phyloP scores from a whole-genome alignment of 108 stramenopile genomes.

The Fragilaria radians region DNA sequence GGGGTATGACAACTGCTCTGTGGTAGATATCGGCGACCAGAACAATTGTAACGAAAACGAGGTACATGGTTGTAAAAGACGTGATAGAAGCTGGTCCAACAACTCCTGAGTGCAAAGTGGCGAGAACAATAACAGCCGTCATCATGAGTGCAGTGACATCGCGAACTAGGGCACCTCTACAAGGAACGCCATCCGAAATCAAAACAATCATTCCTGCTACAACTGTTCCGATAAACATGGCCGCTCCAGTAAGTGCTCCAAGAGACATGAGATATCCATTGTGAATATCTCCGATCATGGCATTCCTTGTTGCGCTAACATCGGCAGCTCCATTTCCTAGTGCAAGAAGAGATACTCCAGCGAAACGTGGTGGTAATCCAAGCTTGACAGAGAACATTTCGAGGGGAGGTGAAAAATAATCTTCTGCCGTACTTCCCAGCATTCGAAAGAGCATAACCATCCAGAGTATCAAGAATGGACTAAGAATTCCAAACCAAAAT shows the following conservation, averaged over 20 bases:
- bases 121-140: constrained; percentile 56
- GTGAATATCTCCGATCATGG: constrained; percentile 53
- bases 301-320: constrained; percentile 86
- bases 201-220: constrained; percentile 78
- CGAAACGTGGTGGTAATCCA: constrained; percentile 90
- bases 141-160: constrained; percentile 66
- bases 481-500: constrained; percentile 37
- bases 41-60: constrained; percentile 64
- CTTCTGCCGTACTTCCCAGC: constrained; percentile 91
- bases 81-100: constrained; percentile 51
- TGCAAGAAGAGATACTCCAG: constrained; percentile 93
- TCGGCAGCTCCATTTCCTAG: constrained; percentile 98
- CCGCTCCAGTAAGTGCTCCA: constrained; percentile 92
- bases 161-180: constrained; percentile 80
- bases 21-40: constrained; percentile 84
- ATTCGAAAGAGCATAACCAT: constrained; percentile 79
- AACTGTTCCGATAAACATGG: constrained; percentile 85
- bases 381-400: constrained; percentile 83
- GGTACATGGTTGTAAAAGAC: constrained; percentile 56
- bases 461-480: constrained; percentile 56
- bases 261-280: constrained; percentile 82
- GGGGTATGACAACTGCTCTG: constrained; percentile 71
- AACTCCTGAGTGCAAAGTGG: constrained; percentile 33
- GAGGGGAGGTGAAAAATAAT: constrained; percentile 89
- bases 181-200: constrained; percentile 62